phyloP scores from a whole-genome alignment of 345 rosid genomes.

The Eucalyptus microcorys region DNA sequence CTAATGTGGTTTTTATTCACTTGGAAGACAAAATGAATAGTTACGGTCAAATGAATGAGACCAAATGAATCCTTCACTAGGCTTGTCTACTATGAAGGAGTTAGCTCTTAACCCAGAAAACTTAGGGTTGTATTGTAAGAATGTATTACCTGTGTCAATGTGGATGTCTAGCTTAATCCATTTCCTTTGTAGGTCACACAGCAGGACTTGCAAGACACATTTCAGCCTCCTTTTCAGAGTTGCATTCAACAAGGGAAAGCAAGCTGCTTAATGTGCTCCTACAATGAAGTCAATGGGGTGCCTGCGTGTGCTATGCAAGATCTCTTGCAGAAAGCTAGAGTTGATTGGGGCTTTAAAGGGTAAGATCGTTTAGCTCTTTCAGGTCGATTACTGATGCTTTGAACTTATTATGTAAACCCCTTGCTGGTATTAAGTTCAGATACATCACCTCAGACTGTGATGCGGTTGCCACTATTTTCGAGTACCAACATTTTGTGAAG shows the following conservation, averaged over 20 bases:
- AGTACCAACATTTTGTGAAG: slow-evolving; percentile 60
- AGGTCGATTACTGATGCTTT: not conserved
- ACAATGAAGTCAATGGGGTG: slow-evolving; percentile 78
- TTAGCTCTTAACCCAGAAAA: not conserved
- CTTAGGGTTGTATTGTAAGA: not conserved
- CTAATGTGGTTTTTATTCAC: not conserved
- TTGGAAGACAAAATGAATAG: not conserved
- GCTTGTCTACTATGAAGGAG: not conserved
- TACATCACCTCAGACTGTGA: slow-evolving; percentile 95
- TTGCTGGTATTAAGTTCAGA: slow-evolving; percentile 15
- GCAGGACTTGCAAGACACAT: slow-evolving; percentile 84
- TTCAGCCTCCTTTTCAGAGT: slow-evolving; percentile 69
- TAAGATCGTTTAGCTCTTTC: not conserved
- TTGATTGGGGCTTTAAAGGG: slow-evolving; percentile 90
- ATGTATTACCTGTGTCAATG: not conserved
- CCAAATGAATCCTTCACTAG: not conserved
- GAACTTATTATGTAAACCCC: not conserved
- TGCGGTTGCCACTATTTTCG: slow-evolving; percentile 80
- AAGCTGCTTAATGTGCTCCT: slow-evolving; percentile 95
- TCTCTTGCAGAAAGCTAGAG: slow-evolving; percentile 54
- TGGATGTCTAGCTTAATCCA: not conserved
- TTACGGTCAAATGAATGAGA: not conserved
- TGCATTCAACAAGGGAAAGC: slow-evolving; percentile 75
- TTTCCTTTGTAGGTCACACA: slow-evolving; percentile 45
- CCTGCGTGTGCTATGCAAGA: slow-evolving; percentile 73